A percentile compares a stretch with the other conserved stretches of the same genome.
phyloP scores from a whole-genome alignment of 176 grass and related monocot species.

The Eremochloa ophiuroides region DNA sequence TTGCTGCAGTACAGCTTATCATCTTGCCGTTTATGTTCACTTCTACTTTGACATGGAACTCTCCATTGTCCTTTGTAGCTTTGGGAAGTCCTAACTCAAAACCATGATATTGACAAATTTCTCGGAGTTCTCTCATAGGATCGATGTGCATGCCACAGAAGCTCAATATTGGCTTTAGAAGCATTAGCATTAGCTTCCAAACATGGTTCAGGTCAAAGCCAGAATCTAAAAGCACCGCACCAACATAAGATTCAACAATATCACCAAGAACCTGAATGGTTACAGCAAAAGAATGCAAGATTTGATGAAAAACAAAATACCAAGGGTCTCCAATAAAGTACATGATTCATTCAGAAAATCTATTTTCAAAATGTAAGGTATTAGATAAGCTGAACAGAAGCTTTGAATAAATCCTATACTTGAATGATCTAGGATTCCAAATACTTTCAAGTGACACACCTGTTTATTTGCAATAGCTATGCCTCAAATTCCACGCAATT shows the following conservation, averaged over 20 bases:
- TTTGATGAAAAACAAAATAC: slow-evolving; percentile 33
- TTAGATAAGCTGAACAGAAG: slow-evolving; percentile 5
- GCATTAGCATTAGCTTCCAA: slow-evolving; percentile 78
- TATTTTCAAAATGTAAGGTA: slow-evolving; percentile 7
- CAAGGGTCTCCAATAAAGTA: not conserved
- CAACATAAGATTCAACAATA: slow-evolving; percentile 93
- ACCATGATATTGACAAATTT: slow-evolving; percentile 66
- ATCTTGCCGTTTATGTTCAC: slow-evolving; percentile 37
- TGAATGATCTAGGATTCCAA: slow-evolving; percentile 8
- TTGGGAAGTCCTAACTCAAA: slow-evolving; percentile 63
- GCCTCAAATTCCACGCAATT: not conserved
- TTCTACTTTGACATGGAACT: slow-evolving; percentile 70
- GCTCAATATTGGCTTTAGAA: slow-evolving; percentile 56
- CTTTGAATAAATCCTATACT: not conserved
- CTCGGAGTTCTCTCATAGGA: slow-evolving; percentile 73
- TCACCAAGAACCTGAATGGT: slow-evolving; percentile 84
- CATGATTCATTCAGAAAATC: slow-evolving; percentile 1
- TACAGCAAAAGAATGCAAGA: slow-evolving; percentile 21
- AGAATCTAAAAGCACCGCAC: slow-evolving; percentile 83
- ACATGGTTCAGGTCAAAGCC: slow-evolving; percentile 65
- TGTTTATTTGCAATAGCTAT: slow-evolving; percentile 6
- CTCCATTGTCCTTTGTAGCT: slow-evolving; percentile 30
- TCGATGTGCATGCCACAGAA: slow-evolving; percentile 73
- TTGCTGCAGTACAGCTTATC: slow-evolving; percentile 57
- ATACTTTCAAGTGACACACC: not conserved